Base-by-base conservation (phyloP, 768 basidiomycete species). In the Auriscalpium microsporum region DNA sequence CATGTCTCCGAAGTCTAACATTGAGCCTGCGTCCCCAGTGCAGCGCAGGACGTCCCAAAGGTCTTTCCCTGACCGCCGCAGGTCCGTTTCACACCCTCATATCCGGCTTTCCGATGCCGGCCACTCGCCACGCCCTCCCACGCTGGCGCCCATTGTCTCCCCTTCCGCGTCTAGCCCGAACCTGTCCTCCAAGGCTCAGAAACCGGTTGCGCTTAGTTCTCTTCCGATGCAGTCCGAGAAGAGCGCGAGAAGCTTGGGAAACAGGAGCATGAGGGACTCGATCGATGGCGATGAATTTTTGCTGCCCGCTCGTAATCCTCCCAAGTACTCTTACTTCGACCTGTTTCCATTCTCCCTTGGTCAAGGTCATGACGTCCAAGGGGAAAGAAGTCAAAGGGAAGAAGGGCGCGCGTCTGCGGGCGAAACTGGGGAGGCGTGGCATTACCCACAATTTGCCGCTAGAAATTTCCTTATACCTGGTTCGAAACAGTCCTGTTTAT, bases 391-490 rank as follows among this genome's bases (percentile, higher is more conserved):
- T 85, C 23, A 78, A 78, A 58, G 85, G 85, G n/a, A 84, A 78
- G 68, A 83, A 78, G 62, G 83, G 78, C 0, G 80, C 81, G 8
- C 70, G 73, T 48, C 53, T 80, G 21, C 71, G 80, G 45, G 84
- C 84, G 10, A 75, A 71, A 64, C 67, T 81, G 65, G 68, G 68
- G 53, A 70, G 72, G 56, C 69, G 71, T 50, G 66, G 69, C 11
- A 69, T 75, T 17, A 60, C 66, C 38, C 84, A 83, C 60, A 87
- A 87, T 62, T 62, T 86, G 49, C 86, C 86, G 2, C 68, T 86
- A 57, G 86, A 87, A 66, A 75, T 87, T 52, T 82, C 83, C 8
- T 68, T 87, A 51, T 87, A 87, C 67, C 65, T 86, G 53, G 85
- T 84, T 53, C 46, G 78, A 66, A 6, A 21, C 33, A 38, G 14